Evolutionary conservation across 2,329 filamentous ascomycete genomes (phyloP), one percentile per base, ranked within the genome.

Genomic region (Talaromyces sp.): DNA sequence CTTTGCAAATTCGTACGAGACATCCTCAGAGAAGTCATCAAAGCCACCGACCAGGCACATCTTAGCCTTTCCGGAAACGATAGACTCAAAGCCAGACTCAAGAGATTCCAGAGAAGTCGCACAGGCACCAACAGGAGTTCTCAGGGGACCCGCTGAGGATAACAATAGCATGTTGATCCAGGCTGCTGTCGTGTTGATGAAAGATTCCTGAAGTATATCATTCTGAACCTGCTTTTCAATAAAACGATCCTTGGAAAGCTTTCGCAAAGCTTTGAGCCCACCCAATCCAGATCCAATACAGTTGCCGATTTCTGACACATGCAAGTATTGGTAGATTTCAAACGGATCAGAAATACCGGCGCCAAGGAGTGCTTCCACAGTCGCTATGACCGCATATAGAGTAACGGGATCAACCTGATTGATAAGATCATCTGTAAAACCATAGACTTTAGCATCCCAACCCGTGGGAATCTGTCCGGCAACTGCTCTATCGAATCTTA

Each of bases 161-260:
- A 99, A 83, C 67, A 99, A 83, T 79, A 99, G 82, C 95, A 99
- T 99, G 83, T 99, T 99, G 63, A 99, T 92, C 95, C 95, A 99
- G 16, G 95, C 95, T 69, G 91, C 89, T 93, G 98, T 98, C 62
- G 95, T 99, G 84, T 99, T 99, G 85, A 59, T 59, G 83, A 99
- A 99, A 14, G 95, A 97, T 80, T 99, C 95, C 75, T 98, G 95
- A 9, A 99, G 85, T 74, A 99, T 96, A 74, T 99, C 95, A 80
- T 98, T 99, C 80, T 99, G 95, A 58, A 98, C 86, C 62, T 93
- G 93, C 81, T 92, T 93, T 81, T 99, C 95, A 66, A 97, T 84
- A 86, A 89, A 98, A 64, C 95, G 90, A 77, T 97, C 93, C 79
- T 93, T 95, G 84, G 98, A 96, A 93, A 99, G 98, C 71, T 93